These are phyloP conservation scores for Cynara cardunculus DNA, from an alignment of 129 eudicot species.

Conservation along the genomic window DNA sequence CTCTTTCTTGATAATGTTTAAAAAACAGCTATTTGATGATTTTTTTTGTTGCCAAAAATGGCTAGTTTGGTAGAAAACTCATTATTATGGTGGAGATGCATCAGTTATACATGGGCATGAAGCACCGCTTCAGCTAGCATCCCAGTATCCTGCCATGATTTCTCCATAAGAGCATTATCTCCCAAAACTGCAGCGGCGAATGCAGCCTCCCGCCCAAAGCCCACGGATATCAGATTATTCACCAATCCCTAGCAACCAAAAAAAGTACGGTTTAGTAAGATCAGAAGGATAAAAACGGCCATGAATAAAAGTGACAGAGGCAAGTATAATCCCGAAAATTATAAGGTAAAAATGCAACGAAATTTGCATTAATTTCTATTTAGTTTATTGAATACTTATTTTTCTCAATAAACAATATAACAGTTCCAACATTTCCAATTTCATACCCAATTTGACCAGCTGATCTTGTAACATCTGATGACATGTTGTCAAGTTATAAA, in stretches of 20 bases:
- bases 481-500: background rate
- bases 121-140: constrained; percentile 99
- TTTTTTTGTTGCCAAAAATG: background rate
- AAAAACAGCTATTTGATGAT: background rate
- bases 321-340: background rate
- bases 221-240: constrained; percentile 78
- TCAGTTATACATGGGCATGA: constrained; percentile 78
- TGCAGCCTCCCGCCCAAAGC: constrained; percentile 96
- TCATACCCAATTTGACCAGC: background rate
- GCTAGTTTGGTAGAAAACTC: background rate
- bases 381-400: background rate
- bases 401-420: background rate
- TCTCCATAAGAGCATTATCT: constrained; percentile 94
- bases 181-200: constrained; percentile 96
- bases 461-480: background rate
- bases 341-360: background rate
- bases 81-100: background rate
- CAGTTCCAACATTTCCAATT: background rate
- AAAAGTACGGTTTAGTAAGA: background rate
- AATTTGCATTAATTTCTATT: background rate
- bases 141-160: constrained; percentile 98
- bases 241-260: constrained; percentile 71
- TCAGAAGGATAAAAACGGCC: background rate
- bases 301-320: background rate
- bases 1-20: background rate